Base-by-base conservation (phyloP, 2,329 filamentous ascomycete genomes). In the Phyllosticta paracitricarpa region DNA sequence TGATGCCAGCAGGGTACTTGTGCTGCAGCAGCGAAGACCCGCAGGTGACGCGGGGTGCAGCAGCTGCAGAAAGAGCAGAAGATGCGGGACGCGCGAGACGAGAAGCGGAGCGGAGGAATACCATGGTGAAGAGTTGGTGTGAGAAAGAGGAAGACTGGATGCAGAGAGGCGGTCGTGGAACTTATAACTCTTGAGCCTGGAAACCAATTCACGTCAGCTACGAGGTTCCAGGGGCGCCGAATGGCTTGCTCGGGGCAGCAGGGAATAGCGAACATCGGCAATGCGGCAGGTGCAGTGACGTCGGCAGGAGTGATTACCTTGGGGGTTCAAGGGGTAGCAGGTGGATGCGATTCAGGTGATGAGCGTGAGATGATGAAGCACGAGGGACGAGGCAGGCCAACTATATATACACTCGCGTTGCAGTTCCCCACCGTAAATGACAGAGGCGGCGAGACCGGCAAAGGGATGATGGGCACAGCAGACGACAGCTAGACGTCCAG, bases 91-190 rank as follows among this genome's bases (percentile, higher is more conserved):
- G 81, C 68, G 78, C 78, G 64, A 84, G 77, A 73, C 83, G 81
- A 63, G 82, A 77, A 71, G 82, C 76, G 70, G 82, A 83, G 73
- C 83, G 82, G 72, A 82, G 72, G 81, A 88, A 84, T 87, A 78
- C 80, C 69, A 80, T 80, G 68, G 72, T 84, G 73, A 74, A 63
- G 66, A 65, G 33, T 63, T 40, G 55, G 28, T 58, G 60, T 52
- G 51, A 30, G 56, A 54, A 61, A 40, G 14, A 40, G 14, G 56
- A 35, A 24, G n/a, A 25, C 25, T 17, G 53, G 17, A 12, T 12
- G 7, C 19, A 19, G 51, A 56, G 25, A 6, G 22, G 25, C 22
- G 14, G 19, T 53, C 19, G 51, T 25, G 54, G 54, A 9, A 30
- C 25, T 55, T 19, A 17, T 35, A 57, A 10, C 22, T 30, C 22